Base-by-base conservation (phyloP, 2,329 filamentous ascomycete species). In the Cordyceps militaris region DNA sequence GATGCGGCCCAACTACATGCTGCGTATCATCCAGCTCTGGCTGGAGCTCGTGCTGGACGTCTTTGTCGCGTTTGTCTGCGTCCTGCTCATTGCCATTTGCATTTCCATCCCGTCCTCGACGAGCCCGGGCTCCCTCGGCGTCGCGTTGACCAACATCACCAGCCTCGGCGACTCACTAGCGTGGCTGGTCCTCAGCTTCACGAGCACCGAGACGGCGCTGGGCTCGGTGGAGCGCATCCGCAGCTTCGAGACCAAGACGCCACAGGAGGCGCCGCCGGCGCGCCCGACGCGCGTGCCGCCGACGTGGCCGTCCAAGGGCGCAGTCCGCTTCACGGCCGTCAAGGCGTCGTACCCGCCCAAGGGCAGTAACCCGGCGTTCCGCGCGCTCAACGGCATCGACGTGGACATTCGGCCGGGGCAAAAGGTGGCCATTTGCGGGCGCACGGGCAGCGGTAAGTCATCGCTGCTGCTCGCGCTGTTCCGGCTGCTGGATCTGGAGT, bases 11-110 rank as follows among this genome's bases (percentile, higher is more conserved):
- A 66, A 64, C 11, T 70, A 81, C 59, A 67, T 79, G 10, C 69
- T 80, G 11, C 74, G 70, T 53, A 72, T 73, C 23, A 74, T 80
- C 11, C 79, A 81, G 59, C 67, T 74, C 26, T 81, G 78, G 78
- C 67, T 81, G 1, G 73, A 69, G 0, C 64, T 81, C 0, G 74
- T 77, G 0, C 61, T 82, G 10, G 76, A 80, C 58, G 62, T 81
- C 2, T 50, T 65, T 6, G 74, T 79, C 0, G 73, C 77, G 0
- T 72, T 63, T 1, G 69, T 82, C 30, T 76, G 76, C 1, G 70
- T 75, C 0, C 61, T 79, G 1, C 62, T 82, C 2, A 74, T 81
- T 9, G 67, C 57, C 1, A 63, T 81, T 1, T 74, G 76, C 1
- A 73, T 79, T 2, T 49, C 59, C 38, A 63, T 79, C 4, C 61